Evolutionary conservation across 176 grass and related monocot species (phyloP).

Genomic region (Cocos nucifera): DNA sequence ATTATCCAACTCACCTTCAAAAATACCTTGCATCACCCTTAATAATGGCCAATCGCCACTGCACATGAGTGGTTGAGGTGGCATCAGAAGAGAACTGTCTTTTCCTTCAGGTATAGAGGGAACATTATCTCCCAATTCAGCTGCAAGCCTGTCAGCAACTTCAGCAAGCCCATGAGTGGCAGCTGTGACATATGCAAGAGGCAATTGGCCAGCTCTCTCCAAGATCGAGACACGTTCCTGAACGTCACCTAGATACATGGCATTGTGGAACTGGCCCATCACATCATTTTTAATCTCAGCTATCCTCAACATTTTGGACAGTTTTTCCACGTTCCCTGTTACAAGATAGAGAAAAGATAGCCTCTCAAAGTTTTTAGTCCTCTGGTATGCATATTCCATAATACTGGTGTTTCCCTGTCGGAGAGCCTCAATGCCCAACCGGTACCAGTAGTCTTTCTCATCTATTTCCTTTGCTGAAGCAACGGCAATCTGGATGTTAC

Average conservation of each 20-base stretch:
- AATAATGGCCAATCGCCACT: slow-evolving; percentile 88
- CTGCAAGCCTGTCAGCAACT: slow-evolving; percentile 62
- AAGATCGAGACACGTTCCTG: slow-evolving; percentile 75
- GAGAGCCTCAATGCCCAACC: slow-evolving; percentile 83
- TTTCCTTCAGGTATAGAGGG: slow-evolving; percentile 67
- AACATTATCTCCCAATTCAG: slow-evolving; percentile 80
- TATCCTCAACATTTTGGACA: slow-evolving; percentile 77
- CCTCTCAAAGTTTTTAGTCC: slow-evolving; percentile 89
- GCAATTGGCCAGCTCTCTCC: slow-evolving; percentile 81
- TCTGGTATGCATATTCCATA: slow-evolving; percentile 85
- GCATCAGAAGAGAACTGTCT: slow-evolving; percentile 52
- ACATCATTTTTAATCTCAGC: slow-evolving; percentile 73
- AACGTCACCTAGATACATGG: slow-evolving; percentile 81
- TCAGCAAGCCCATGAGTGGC: slow-evolving; percentile 78
- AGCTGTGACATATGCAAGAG: slow-evolving; percentile 87
- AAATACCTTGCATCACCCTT: slow-evolving; percentile 82
- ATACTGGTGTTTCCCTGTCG: slow-evolving; percentile 84
- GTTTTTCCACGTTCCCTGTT: slow-evolving; percentile 71
- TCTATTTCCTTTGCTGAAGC: too few relatives aligned
- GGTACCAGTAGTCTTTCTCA: too few relatives aligned
- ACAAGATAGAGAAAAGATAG: slow-evolving; percentile 89
- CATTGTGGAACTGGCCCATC: slow-evolving; percentile 90
- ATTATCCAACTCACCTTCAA: slow-evolving; percentile 76
- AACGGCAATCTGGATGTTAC: too few relatives aligned
- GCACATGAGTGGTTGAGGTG: slow-evolving; percentile 55